Evolutionary conservation across 2,329 filamentous ascomycete genomes (phyloP), one percentile per base, ranked within the genome.

Genomic region (Pyrenophora tritici-repentis): DNA sequence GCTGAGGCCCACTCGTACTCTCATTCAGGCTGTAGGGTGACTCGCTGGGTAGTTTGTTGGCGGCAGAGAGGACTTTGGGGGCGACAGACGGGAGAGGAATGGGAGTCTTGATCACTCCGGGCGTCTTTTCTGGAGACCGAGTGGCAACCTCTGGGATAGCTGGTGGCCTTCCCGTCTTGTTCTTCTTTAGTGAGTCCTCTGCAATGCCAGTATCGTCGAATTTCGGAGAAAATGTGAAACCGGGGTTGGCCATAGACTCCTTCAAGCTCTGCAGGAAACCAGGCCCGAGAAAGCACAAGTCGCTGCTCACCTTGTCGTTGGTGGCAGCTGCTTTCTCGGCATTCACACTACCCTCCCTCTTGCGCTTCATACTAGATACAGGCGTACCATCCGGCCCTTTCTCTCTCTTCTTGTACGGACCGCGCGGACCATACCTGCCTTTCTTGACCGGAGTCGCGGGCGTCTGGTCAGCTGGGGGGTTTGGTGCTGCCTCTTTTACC

Each of bases 301-400:
- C n/a, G 9, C 29, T 29, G 29, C 18, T 20, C 6, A 18, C 6
- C 6, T 24, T 12, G 32, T 31, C 43, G 6, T 8, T 3, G 13
- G 14, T 22, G 13, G 13, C 16, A 6, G 22, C n/a, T 14, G 43
- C 32, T 5, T 29, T 10, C 14, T 41, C 43, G 4, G 22, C 40
- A 14, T 41, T 33, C 4, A 3, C 45, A 22, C 53, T 41, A n/a
- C 38, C 53, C 32, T 50, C 46, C 40, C 57, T 50, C 44, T 66
- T 65, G 31, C 60, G 56, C 50, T 66, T 66, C 44, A 55, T 57
- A 7, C 43, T 46, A 39, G 54, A 42, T 4, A 33, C 50, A 1
- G 46, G 32, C 24, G n/a, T 42, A n/a, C 36, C 46, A 33, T 29
- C 41, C 1, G 44, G 9, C 1, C 9, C 24, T 6, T 55, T 35